These are phyloP conservation scores for Paraleonurus japonicus DNA, from an alignment of 257 asterid species.

Conservation along the genomic window DNA sequence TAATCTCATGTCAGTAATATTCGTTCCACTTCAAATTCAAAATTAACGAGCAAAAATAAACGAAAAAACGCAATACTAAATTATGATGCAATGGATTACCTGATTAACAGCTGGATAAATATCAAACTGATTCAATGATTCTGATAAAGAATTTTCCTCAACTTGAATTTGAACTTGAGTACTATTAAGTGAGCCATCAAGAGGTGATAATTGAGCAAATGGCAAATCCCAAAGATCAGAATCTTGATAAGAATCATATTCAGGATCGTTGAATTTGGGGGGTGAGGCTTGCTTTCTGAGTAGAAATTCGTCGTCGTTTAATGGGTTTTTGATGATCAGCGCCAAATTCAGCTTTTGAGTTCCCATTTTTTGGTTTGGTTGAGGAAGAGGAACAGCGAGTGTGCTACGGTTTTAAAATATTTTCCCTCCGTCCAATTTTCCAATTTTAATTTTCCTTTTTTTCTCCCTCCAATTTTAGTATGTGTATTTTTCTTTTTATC, in stretches of 20 bases:
- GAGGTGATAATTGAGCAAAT: slow-evolving; percentile 39
- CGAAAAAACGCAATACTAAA: background rate
- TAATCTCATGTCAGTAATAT: background rate
- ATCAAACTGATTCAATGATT: slow-evolving; percentile 47
- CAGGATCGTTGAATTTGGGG: too few species aligned
- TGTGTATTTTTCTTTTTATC: too few species aligned
- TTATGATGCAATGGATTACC: slow-evolving; percentile 36
- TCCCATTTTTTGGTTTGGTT: slow-evolving; percentile 40
- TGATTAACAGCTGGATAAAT: slow-evolving; percentile 56
- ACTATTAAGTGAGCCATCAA: slow-evolving; percentile 18
- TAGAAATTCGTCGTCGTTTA: slow-evolving; percentile 38
- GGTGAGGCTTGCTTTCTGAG: too few species aligned
- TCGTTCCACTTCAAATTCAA: background rate
- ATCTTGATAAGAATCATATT: too few species aligned
- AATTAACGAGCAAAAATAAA: background rate
- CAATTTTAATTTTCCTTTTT: too few species aligned
- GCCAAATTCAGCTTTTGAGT: slow-evolving; percentile 46
- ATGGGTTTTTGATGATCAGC: slow-evolving; percentile 55
- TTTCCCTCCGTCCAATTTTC: too few species aligned
- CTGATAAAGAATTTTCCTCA: slow-evolving; percentile 33
- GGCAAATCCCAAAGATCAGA: slow-evolving; percentile 94
- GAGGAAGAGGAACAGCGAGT: background rate
- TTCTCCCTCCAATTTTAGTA: too few species aligned
- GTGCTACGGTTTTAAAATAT: background rate
- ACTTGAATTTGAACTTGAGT: slow-evolving; percentile 34